phyloP scores from a whole-genome alignment of 768 basidiomycete species.

The Hortiboletus flavorubellus region DNA sequence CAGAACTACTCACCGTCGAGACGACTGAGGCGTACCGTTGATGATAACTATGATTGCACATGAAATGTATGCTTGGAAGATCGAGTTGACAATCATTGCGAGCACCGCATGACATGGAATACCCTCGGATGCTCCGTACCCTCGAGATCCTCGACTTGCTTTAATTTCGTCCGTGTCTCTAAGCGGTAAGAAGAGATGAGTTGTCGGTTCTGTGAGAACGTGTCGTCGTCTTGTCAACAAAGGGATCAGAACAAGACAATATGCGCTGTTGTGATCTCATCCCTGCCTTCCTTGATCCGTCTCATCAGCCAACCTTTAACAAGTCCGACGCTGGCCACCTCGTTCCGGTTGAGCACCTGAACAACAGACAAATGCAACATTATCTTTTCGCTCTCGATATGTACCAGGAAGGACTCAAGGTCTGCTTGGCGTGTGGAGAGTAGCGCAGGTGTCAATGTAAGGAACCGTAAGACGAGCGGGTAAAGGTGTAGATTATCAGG shows the following conservation, averaged over 20 bases:
- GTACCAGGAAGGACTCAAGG: too few relatives aligned
- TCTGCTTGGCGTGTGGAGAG: too few relatives aligned
- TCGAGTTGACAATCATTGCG: slow-evolving; percentile 89
- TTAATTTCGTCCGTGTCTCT: slow-evolving; percentile 77
- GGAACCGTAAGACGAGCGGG: slow-evolving; percentile 81
- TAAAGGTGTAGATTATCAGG: slow-evolving; percentile 71
- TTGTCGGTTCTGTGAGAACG: slow-evolving; percentile 68
- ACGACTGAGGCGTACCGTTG: slow-evolving; percentile 50
- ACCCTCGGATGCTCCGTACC: slow-evolving; percentile 80
- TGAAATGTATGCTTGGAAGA: slow-evolving; percentile 91
- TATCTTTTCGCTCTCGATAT: too few relatives aligned
- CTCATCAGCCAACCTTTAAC: slow-evolving; percentile 88
- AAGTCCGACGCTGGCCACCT: slow-evolving; percentile 88
- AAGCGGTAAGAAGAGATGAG: slow-evolving; percentile 81
- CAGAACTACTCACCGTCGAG: neutral
- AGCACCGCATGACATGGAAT: slow-evolving; percentile 93
- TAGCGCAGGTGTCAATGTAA: slow-evolving; percentile 76
- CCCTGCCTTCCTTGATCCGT: slow-evolving; percentile 68
- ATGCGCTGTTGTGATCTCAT: slow-evolving; percentile 78
- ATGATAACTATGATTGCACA: slow-evolving; percentile 98
- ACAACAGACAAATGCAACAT: slow-evolving; percentile 90
- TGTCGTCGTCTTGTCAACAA: neutral
- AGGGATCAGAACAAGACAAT: neutral
- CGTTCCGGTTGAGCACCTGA: slow-evolving; percentile 84
- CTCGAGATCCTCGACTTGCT: slow-evolving; percentile 77